Conservation (phyloP, 441 rosid genomes). For the Adansonia rubrostipa region DNA sequence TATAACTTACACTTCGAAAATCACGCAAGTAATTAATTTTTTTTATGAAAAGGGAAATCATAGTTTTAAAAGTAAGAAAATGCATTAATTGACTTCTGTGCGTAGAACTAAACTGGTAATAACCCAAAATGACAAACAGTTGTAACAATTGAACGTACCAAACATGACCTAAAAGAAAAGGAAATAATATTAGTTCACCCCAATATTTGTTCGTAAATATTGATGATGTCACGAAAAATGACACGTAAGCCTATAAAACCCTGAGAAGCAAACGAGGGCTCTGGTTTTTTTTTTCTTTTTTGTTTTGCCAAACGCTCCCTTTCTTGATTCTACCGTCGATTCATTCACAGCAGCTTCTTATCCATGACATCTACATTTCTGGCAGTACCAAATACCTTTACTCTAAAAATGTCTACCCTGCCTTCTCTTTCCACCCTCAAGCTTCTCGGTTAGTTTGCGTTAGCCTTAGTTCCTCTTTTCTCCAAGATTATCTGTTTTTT, state of each 20-base stretch:
- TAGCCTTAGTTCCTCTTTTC: not conserved
- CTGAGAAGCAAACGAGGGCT: not conserved
- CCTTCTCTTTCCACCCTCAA: conserved; percentile 40
- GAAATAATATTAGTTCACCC: too few relatives aligned
- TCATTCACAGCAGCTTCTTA: conserved; percentile 23
- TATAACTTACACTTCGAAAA: too few relatives aligned
- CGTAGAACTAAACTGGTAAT: too few relatives aligned
- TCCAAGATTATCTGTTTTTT: not conserved
- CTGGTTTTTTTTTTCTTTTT: not conserved
- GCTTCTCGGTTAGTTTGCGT: conserved; percentile 42
- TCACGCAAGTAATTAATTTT: too few relatives aligned
- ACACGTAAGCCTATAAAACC: not conserved
- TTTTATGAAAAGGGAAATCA: too few relatives aligned
- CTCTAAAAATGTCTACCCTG: conserved; percentile 31
- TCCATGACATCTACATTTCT: conserved; percentile 64
- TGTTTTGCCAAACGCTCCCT: not conserved
- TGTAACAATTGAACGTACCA: too few relatives aligned
- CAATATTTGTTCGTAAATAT: too few relatives aligned
- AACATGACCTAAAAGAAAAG: too few relatives aligned
- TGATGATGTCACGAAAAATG: not conserved
- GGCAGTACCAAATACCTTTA: conserved; percentile 49
- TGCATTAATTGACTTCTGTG: too few relatives aligned
- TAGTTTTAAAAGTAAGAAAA: too few relatives aligned
- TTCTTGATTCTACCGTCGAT: not conserved
- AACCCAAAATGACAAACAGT: too few relatives aligned